Base-by-base conservation (phyloP, 163 green algal genomes). In the Scenedesmus sp. region DNA sequence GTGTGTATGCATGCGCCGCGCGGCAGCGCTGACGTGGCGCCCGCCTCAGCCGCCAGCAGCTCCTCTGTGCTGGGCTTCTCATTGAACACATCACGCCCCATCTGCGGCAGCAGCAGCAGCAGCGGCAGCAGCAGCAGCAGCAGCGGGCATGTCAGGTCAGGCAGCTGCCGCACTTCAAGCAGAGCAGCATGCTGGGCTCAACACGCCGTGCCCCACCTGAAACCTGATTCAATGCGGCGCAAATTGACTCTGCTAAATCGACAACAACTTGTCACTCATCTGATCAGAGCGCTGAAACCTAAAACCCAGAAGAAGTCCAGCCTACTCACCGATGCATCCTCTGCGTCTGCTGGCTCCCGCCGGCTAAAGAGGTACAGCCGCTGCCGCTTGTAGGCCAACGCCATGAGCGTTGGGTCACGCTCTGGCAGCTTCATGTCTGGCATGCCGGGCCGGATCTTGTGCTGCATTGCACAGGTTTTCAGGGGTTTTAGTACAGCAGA, bases 41-140 rank as follows among this genome's bases (percentile, higher is more conserved):
- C 89, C 4, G 77, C 95, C 10, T 95, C 95, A 18, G 88, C 87
- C 5, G 89, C 91, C 70, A 96, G 76, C 59, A 96, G 93, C 84
- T 98, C 96, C 74, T 97, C 96, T 16, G 95, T 91, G 5, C 87
- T 94, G 0, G 98, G 98, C 94, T 98, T 98, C 94, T 99, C 98
- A 92, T 99, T 99, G 95, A 99, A 99, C n/a, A 99, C 96, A 91
- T 99, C 98, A 70, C 98, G 95, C 8, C 97, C 97, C 54, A 87
- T 92, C 74, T 94, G 81, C 18, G 66, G 67, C 15, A 10, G 52
- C 79, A 66, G 59, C 9, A 56, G 54, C 74, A 54, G 34, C 66
- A 7, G 1, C 3, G 16, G 66, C 56, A 88, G 55, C 54, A 86
- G 81, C 81, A 86, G 54, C 81, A 86, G 81, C 52, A 86, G 20